Evolutionary conservation across 2,329 filamentous ascomycete species (phyloP), one percentile per base, ranked within the genome.

Genomic region (Arthrobotrys sphaeroides): DNA sequence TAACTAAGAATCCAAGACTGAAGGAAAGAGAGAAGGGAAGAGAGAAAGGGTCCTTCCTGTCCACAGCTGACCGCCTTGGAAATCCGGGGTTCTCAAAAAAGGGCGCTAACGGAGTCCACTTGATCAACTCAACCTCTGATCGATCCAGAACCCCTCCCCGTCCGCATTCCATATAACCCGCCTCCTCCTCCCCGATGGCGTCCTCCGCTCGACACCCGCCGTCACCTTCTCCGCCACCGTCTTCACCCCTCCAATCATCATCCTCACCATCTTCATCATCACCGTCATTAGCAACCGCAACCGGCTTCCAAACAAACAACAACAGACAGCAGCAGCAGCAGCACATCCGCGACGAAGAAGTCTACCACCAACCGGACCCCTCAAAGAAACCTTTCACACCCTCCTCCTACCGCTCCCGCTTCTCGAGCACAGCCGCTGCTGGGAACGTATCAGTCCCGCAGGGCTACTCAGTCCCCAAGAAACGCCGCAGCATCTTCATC

Each of bases 301-400:
- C 43, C 16, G 67, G 33, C 33, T 20, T 51, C 49, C 60, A 28
- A 12, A 66, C 69, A 51, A 66, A 53, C 51, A 61, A 60, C 43
- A 73, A 59, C 51, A 73, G 49, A 57, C 47, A 24, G n/a, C n/a
- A n/a, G n/a, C n/a, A n/a, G 6, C 16, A 16, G 38, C 40, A 18
- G n/a, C 45, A 40, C n/a, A 59, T 65, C 68, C 28, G 47, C 10
- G 31, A 49, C 43, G 28, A 55, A 24, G 3, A 31, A 31, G 42
- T 28, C 16, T 40, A 24, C 22, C 22, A 20, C 20, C 61, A 51
- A 47, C 36, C 36, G 16, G 64, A 62, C 9, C 36, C 70, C 2
- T 18, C 61, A 22, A 68, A 68, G 57, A 68, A 64, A 43, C 72
- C 72, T 16, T 64, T 68, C 72, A 75, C 72, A 24, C 33, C 67